Evolutionary conservation across 208 protist species (phyloP).

Genomic region (Leishmania arabica): DNA sequence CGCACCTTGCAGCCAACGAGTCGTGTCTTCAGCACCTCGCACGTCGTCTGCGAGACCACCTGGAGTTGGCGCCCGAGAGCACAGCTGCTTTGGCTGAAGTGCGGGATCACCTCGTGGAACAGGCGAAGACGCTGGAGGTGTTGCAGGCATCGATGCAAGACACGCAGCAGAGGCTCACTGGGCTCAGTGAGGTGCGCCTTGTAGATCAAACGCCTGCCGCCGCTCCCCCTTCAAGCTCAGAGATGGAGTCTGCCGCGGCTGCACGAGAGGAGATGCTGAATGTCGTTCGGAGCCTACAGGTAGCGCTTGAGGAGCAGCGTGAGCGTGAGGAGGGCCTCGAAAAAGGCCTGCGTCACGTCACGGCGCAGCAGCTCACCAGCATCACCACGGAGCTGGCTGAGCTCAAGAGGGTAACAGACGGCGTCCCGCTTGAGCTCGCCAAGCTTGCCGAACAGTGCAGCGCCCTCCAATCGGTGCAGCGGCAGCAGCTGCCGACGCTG

Average conservation of each 20-base stretch:
- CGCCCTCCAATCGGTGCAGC: slow-evolving; percentile 22
- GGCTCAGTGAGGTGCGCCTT: background rate
- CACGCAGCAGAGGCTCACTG: slow-evolving; percentile 2
- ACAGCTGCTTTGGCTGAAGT: slow-evolving; percentile 6
- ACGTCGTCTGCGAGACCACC: slow-evolving; percentile 11
- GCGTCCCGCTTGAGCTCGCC: background rate
- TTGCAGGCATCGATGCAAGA: slow-evolving; percentile 1
- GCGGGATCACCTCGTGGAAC: slow-evolving; percentile 7
- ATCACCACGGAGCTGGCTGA: slow-evolving; percentile 5
- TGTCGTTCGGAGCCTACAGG: background rate
- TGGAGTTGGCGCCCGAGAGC: background rate
- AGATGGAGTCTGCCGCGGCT: background rate
- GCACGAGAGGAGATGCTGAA: background rate
- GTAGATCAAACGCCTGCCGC: background rate
- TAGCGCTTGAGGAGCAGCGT: slow-evolving; percentile 5
- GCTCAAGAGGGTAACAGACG: slow-evolving; percentile 2
- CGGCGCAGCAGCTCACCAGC: slow-evolving; percentile 2
- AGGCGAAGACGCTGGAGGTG: background rate
- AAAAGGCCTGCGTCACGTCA: slow-evolving; percentile 3
- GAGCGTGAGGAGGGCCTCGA: background rate
- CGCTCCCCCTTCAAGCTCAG: background rate
- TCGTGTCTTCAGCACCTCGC: slow-evolving; percentile 16
- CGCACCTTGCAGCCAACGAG: background rate
- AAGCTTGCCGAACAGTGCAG: slow-evolving; percentile 16
- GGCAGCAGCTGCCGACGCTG: slow-evolving; percentile 30